A percentile compares a stretch with the other conserved stretches of the same genome.
Evolutionary conservation across 148 eudicot species (phyloP).

Genomic region (Agrostemma githago): DNA sequence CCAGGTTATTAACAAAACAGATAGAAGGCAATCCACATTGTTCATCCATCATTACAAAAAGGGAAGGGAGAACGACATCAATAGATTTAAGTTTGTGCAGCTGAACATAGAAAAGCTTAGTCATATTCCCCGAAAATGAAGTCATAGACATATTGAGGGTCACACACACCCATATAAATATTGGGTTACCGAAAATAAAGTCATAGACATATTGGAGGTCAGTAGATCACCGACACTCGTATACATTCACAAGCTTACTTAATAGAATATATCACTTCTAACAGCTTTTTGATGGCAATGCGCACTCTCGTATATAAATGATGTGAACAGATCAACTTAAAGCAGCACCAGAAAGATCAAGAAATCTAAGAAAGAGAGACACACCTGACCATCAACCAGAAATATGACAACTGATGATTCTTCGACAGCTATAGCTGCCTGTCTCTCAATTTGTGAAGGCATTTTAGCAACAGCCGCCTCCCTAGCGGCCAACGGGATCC

Average conservation of each 20-base stretch:
- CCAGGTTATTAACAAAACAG: neutral
- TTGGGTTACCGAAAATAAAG: too few species aligned
- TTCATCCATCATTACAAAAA: neutral
- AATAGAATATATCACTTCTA: neutral
- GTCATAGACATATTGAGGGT: constrained; percentile 3
- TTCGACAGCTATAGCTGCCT: constrained; percentile 84
- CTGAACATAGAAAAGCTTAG: neutral
- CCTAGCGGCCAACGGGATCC: constrained; percentile 77
- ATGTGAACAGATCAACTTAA: neutral
- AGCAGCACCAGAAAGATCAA: neutral
- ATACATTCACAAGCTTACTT: too few species aligned
- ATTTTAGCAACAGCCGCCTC: constrained; percentile 96
- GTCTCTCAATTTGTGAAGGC: constrained; percentile 95
- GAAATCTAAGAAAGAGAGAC: constrained; percentile 1
- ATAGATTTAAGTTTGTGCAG: neutral
- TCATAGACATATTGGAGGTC: too few species aligned
- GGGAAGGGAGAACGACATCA: neutral
- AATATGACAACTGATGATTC: constrained; percentile 91
- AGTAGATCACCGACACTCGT: too few species aligned
- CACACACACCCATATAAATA: neutral
- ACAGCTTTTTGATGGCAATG: neutral
- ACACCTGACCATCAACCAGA: constrained; percentile 98
- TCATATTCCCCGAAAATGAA: neutral
- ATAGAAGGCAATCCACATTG: neutral
- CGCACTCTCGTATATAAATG: neutral